Percentiles rank a stretch among this genome's conserved stretches.
Conservation (phyloP, 2,329 filamentous ascomycete species). For the Exophiala phaeomuriformis region DNA sequence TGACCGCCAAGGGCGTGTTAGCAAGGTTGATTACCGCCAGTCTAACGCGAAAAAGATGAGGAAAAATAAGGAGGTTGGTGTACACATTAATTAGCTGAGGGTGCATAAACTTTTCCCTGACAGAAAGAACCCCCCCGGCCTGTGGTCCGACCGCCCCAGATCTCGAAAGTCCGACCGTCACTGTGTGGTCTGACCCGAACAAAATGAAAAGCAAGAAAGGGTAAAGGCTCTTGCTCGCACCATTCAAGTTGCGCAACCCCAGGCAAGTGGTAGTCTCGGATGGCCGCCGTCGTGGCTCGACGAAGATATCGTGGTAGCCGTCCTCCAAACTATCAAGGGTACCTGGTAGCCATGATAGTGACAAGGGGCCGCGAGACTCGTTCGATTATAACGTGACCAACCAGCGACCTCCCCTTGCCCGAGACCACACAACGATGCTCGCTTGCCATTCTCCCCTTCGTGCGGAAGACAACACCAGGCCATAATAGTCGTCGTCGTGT, state of each 20-base stretch:
- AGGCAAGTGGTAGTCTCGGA: slow-evolving; percentile 10
- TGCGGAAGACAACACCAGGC: slow-evolving; percentile 15
- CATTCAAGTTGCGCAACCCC: slow-evolving; percentile 2
- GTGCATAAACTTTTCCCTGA: slow-evolving; percentile 28
- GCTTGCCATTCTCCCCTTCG: slow-evolving; percentile 12
- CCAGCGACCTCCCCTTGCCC: slow-evolving; percentile 17
- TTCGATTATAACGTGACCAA: slow-evolving; percentile 3
- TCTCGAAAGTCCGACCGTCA: slow-evolving; percentile 13
- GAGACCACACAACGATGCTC: slow-evolving; percentile 1
- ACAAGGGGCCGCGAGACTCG: slow-evolving; percentile 6
- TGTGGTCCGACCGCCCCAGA: slow-evolving; percentile 21
- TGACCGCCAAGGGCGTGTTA: slow-evolving; percentile 27
- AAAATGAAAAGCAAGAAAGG: slow-evolving; percentile 5
- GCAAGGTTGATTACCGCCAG: slow-evolving; percentile 39
- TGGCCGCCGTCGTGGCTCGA: slow-evolving; percentile 6
- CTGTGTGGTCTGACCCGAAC: slow-evolving; percentile 13
- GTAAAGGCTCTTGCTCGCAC: slow-evolving; percentile 10
- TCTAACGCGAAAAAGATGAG: slow-evolving; percentile 26
- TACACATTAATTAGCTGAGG: slow-evolving; percentile 29
- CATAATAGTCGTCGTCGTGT: slow-evolving; percentile 20
- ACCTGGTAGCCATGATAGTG: slow-evolving; percentile 1
- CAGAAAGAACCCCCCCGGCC: slow-evolving; percentile 20
- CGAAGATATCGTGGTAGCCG: slow-evolving; percentile 1
- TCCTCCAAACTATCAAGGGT: slow-evolving; percentile 13
- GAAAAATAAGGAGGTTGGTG: slow-evolving; percentile 29